These are phyloP conservation scores for Fusarium austroafricanum DNA, from an alignment of 2,329 filamentous ascomycete species.

Conservation along the genomic window DNA sequence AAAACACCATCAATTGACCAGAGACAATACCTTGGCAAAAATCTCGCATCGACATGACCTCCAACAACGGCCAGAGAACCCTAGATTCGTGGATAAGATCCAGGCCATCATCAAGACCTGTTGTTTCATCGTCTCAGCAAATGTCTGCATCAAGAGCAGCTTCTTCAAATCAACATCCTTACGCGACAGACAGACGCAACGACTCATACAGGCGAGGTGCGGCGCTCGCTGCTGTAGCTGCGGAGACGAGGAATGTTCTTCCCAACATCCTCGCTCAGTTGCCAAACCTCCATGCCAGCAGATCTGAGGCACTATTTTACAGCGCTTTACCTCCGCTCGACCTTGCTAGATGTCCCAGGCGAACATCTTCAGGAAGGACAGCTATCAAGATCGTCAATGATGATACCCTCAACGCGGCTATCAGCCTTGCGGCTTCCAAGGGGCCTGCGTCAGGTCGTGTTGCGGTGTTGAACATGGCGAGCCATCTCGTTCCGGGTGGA, in stretches of 20 bases:
- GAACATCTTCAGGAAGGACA: constrained; percentile 46
- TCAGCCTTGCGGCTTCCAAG: constrained; percentile 52
- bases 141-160: constrained; percentile 21
- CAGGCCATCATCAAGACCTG: constrained; percentile 14
- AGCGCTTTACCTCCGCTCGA: constrained; percentile 55
- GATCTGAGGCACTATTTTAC: constrained; percentile 54
- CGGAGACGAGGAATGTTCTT: constrained; percentile 60
- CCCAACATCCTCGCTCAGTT: constrained; percentile 59
- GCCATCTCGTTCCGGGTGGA: constrained; percentile 67
- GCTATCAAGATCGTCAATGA: constrained; percentile 64
- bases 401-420: constrained; percentile 69
- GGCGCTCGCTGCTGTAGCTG: constrained; percentile 56
- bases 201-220: constrained; percentile 37
- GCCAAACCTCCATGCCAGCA: constrained; percentile 53
- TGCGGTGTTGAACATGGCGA: constrained; percentile 76
- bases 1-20: not conserved
- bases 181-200: constrained; percentile 17
- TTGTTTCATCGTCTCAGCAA: constrained; percentile 16
- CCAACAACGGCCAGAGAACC: constrained; percentile 39
- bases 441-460: constrained; percentile 52
- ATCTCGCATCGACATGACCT: constrained; percentile 10
- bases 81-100: constrained; percentile 46
- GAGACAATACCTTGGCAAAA: not conserved
- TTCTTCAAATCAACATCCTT: constrained; percentile 20
- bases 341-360: constrained; percentile 56